Base-by-base conservation (phyloP, 2,329 filamentous ascomycete genomes). In the Piedraia hortae region DNA sequence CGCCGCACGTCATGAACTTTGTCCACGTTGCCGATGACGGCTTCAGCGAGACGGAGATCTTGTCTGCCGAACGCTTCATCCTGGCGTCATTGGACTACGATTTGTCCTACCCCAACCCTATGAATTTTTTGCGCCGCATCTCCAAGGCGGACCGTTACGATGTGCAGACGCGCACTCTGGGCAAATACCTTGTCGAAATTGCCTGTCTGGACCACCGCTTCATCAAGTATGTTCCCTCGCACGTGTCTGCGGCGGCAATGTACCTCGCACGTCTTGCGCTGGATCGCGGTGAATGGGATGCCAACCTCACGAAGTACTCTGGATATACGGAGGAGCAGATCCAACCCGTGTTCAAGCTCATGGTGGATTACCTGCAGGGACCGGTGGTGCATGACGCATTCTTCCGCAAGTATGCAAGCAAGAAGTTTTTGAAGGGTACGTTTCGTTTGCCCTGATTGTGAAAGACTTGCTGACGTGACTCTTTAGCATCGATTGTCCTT, bases 121-220 rank as follows among this genome's bases (percentile, higher is more conserved):
- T 97, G 85, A 97, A 97, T 60, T 97, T 97, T 54, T 64, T 97
- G 28, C 75, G 85, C 32, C 74, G 88, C 34, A 90, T 97, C 48
- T 93, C 82, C 29, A 97, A 97, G 58, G 88, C 85, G 40, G 88
- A 97, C 53, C 85, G 89, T 56, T 97, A 97, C 51, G 82, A 97
- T 48, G 90, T 93, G 39, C 77, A 91, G 47, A 90, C 80, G 28
- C 74, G 85, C 38, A 97, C 85, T 20, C 63, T 97, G 28, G 85
- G 77, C 46, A 97, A 97, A 53, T 97, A 93, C 46, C 58, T 97
- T 21, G 77, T 90, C 53, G 85, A 97, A 54, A 91, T 97, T 41
- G 85, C 77, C 45, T 64, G 91, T 32, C 58, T 97, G 13, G 85
- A 97, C 41, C 75, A 93, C 45, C 70, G 80, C 29, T 90, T 97